phyloP scores from a whole-genome alignment of 2,329 filamentous ascomycete species.

The Monilinia vaccinii-corymbosi region DNA sequence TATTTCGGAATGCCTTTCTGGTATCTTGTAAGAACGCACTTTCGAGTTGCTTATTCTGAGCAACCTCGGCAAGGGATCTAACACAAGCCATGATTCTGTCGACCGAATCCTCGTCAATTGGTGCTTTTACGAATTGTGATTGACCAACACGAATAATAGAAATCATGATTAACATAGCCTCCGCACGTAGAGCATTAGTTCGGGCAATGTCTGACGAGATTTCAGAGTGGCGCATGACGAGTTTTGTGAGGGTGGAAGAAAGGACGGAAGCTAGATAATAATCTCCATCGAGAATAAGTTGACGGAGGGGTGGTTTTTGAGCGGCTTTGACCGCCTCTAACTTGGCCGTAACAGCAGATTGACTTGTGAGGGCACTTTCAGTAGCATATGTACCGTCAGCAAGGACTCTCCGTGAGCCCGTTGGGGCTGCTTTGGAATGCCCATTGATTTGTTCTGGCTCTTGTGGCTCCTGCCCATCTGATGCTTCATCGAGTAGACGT shows the following conservation, averaged over 20 bases:
- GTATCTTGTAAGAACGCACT: constrained; percentile 92
- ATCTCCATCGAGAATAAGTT: constrained; percentile 92
- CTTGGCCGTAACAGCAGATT: constrained; percentile 80
- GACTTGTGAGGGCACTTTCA: constrained; percentile 89
- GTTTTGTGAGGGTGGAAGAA: constrained; percentile 91
- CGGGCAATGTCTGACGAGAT: constrained; percentile 78
- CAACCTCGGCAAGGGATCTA: constrained; percentile 82
- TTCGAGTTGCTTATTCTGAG: constrained; percentile 82
- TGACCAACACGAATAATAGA: constrained; percentile 96
- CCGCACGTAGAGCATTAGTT: constrained; percentile 87
- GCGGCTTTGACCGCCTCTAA: constrained; percentile 95
- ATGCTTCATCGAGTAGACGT: constrained; percentile 74
- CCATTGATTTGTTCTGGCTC: constrained; percentile 66
- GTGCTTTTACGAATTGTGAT: constrained; percentile 96
- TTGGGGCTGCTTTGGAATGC: constrained; percentile 67
- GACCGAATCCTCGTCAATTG: constrained; percentile 96
- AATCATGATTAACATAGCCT: constrained; percentile 99
- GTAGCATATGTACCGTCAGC: constrained; percentile 97
- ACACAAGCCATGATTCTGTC: constrained; percentile 98
- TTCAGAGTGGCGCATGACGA: constrained; percentile 95
- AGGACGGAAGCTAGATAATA: constrained; percentile 93
- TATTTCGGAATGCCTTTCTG: constrained; percentile 87
- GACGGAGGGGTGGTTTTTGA: constrained; percentile 87
- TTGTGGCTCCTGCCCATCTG: constrained; percentile 57
- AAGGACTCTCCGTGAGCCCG: constrained; percentile 81